phyloP scores from a whole-genome alignment of 164 flowering plant genomes.

The Echeveria elegans region DNA sequence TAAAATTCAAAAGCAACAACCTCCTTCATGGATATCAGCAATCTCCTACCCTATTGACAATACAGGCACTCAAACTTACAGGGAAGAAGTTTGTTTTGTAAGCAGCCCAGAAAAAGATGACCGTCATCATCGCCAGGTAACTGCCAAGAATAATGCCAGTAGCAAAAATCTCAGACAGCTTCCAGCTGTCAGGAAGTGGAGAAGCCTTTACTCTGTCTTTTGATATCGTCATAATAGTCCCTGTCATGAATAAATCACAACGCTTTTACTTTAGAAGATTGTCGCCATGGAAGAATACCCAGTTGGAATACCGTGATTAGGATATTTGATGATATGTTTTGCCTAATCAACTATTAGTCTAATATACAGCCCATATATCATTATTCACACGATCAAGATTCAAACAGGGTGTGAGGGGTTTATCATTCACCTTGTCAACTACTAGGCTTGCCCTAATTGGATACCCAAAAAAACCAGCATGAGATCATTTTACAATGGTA shows the following conservation, averaged over 20 bases:
- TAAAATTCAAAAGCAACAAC: not conserved
- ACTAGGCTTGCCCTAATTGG: not conserved
- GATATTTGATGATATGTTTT: no score
- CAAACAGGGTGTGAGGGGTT: no score
- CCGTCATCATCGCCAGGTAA: slow-evolving; percentile 84
- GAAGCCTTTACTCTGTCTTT: slow-evolving; percentile 84
- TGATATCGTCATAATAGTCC: slow-evolving; percentile 89
- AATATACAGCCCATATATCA: no score
- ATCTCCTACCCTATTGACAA: no score
- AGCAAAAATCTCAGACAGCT: slow-evolving; percentile 67
- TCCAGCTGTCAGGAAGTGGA: slow-evolving; percentile 88
- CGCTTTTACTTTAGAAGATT: not conserved
- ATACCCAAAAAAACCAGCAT: not conserved
- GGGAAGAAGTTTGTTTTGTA: slow-evolving; percentile 73
- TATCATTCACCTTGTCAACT: not conserved
- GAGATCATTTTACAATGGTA: slow-evolving; percentile 5
- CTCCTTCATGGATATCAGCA: not conserved
- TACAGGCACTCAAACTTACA: slow-evolving; percentile 24
- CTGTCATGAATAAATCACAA: slow-evolving; percentile 19
- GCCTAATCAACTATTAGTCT: no score
- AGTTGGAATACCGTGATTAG: not conserved
- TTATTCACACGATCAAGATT: no score
- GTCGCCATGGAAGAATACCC: not conserved
- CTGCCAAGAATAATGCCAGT: slow-evolving; percentile 72
- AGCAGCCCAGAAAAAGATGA: slow-evolving; percentile 79